Evolutionary conservation across 164 flowering plant species (phyloP).

Genomic region (Hamamelis virginiana): DNA sequence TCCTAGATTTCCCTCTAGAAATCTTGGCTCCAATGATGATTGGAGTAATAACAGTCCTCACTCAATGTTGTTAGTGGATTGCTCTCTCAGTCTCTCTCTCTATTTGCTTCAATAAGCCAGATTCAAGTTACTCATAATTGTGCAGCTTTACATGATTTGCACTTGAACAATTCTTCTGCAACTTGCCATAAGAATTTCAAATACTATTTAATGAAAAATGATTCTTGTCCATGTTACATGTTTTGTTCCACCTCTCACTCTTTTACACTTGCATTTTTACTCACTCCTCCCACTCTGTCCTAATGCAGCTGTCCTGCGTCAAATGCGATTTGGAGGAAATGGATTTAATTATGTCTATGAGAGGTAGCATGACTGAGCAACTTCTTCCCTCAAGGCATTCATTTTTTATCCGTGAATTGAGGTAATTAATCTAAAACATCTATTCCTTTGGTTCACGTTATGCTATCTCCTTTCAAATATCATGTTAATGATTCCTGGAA

Average conservation of each 20-base stretch:
- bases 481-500: neutral
- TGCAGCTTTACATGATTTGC: neutral
- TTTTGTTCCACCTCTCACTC: neutral
- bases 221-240: too few species aligned
- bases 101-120: too few species aligned
- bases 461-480: neutral
- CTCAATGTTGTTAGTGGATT: too few species aligned
- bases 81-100: neutral
- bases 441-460: neutral
- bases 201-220: too few species aligned
- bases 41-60: too few species aligned
- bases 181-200: neutral
- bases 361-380: conserved; percentile 74
- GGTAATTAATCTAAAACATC: conserved; percentile 41
- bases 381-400: conserved; percentile 88
- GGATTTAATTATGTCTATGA: conserved; percentile 67
- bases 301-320: too few species aligned
- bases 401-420: conserved; percentile 80
- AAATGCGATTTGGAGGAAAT: too few species aligned
- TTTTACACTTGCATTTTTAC: conserved; percentile 16
- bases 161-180: neutral
- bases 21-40: too few species aligned
- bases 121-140: too few species aligned
- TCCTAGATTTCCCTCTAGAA: too few species aligned
- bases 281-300: too few species aligned